A percentile compares a stretch with the other conserved stretches of the same genome.
Evolutionary conservation across 2,329 filamentous ascomycete genomes (phyloP).

Genomic region (Penicillium freii): DNA sequence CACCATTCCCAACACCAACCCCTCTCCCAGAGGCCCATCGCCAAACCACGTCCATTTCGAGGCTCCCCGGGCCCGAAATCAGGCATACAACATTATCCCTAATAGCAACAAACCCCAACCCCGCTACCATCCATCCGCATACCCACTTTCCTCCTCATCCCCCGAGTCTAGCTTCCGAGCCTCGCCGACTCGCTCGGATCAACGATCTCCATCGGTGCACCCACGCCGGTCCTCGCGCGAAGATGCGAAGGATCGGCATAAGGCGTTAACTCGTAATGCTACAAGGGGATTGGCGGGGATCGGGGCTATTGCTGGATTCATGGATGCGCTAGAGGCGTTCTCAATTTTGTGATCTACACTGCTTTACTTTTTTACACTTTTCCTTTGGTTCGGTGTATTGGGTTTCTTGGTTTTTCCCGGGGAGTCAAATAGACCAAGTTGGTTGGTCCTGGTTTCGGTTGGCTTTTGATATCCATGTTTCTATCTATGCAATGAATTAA

Average conservation of each 20-base stretch:
- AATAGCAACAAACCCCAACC: conserved; percentile 11
- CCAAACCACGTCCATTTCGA: conserved; percentile 19
- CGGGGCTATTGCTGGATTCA: conserved; percentile 40
- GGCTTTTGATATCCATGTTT: conserved; percentile 1
- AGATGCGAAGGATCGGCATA: conserved; percentile 27
- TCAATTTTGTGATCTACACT: conserved; percentile 13
- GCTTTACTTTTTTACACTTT: not conserved
- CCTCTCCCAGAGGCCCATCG: conserved; percentile 15
- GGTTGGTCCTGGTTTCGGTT: not conserved
- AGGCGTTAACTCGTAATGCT: conserved; percentile 33
- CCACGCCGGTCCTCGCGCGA: conserved; percentile 18
- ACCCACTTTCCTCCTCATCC: conserved; percentile 21
- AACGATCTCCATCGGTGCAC: conserved; percentile 17
- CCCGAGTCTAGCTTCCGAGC: conserved; percentile 18
- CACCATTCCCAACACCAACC: conserved; percentile 6
- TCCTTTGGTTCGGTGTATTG: not conserved
- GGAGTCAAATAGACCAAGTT: not conserved
- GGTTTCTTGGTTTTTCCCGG: not conserved
- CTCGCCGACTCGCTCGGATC: conserved; percentile 18
- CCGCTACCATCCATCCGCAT: conserved; percentile 14
- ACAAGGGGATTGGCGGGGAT: conserved; percentile 38
- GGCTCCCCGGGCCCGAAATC: conserved; percentile 5
- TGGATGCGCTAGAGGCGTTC: conserved; percentile 42
- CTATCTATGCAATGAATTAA: not conserved
- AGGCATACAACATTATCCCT: conserved; percentile 8